A percentile compares a stretch with the other conserved stretches of the same genome.
phyloP scores from a whole-genome alignment of 768 basidiomycete genomes.

The Lactarius trivialis region DNA sequence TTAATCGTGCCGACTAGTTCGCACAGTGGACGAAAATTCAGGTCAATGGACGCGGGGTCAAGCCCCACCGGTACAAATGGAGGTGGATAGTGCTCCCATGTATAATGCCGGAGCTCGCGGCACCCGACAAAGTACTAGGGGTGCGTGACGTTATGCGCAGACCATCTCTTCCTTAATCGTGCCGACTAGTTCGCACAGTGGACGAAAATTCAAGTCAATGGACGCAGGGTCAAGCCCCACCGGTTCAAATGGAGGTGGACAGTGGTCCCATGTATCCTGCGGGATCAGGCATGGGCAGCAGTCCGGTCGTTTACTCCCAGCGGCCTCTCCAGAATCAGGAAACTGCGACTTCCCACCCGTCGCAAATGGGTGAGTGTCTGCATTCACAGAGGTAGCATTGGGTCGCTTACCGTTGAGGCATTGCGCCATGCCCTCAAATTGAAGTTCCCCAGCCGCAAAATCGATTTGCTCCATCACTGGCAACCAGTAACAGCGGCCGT shows the following conservation, averaged over 20 bases:
- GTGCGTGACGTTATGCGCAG: not conserved
- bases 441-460: not conserved
- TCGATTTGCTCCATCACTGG: not conserved
- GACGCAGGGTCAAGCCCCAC: not conserved
- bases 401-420: not conserved
- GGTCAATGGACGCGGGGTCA: not conserved
- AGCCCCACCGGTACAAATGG: not conserved
- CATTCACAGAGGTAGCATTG: not conserved
- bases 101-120: not conserved
- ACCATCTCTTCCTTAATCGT: not conserved
- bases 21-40: not conserved
- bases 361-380: not conserved
- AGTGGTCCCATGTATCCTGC: not conserved
- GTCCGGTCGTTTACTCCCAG: not conserved
- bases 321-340: not conserved
- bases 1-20: not conserved
- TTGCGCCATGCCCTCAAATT: not conserved
- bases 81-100: not conserved
- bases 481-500: not conserved
- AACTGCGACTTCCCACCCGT: not conserved
- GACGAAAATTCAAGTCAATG: not conserved
- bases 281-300: not conserved
- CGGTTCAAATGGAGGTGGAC: not conserved
- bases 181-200: not conserved
- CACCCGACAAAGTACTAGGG: not conserved